These are phyloP conservation scores for Oleoguttula mirabilis DNA, from an alignment of 495 filamentous ascomycete species.

Conservation along the genomic window DNA sequence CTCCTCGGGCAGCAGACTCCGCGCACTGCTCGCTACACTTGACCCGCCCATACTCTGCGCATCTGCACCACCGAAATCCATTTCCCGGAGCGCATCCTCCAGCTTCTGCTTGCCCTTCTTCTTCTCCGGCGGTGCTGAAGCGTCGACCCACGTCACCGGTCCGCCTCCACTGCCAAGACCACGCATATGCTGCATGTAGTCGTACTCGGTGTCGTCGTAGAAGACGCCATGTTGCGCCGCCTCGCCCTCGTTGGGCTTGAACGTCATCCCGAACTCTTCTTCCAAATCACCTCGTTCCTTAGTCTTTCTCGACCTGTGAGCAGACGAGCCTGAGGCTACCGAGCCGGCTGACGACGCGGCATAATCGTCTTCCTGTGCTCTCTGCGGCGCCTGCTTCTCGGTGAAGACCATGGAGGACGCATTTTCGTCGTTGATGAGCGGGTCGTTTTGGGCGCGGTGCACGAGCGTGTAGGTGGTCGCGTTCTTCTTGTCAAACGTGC, in stretches of 20 bases:
- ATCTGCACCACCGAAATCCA: constrained; percentile 37
- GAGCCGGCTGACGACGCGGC: constrained; percentile 12
- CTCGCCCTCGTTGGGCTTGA: constrained; percentile 88
- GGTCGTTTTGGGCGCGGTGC: constrained; percentile 93
- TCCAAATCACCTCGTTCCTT: constrained; percentile 62
- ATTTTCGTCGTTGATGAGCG: constrained; percentile 74
- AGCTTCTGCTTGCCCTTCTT: constrained; percentile 66
- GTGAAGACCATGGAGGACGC: constrained; percentile 75
- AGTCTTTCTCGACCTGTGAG: constrained; percentile 36
- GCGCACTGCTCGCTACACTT: constrained; percentile 21
- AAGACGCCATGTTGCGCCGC: constrained; percentile 89
- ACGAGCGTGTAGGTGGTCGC: constrained; percentile 88
- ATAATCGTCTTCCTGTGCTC: constrained; percentile 15
- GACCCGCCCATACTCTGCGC: constrained; percentile 22
- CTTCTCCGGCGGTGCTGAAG: constrained; percentile 47
- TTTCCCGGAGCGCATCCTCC: constrained; percentile 65
- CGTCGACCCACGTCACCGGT: constrained; percentile 18
- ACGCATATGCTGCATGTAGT: constrained; percentile 99
- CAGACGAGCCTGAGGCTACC: constrained; percentile 21
- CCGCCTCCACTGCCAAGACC: constrained; percentile 54
- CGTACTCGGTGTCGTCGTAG: constrained; percentile 80
- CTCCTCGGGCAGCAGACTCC: constrained; percentile 48
- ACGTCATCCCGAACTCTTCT: constrained; percentile 55
- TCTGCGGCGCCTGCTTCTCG: constrained; percentile 19
- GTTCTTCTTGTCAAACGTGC: constrained; percentile 90